phyloP scores from a whole-genome alignment of 1,139 yeast species.

The Debaryomyces coudertii region DNA sequence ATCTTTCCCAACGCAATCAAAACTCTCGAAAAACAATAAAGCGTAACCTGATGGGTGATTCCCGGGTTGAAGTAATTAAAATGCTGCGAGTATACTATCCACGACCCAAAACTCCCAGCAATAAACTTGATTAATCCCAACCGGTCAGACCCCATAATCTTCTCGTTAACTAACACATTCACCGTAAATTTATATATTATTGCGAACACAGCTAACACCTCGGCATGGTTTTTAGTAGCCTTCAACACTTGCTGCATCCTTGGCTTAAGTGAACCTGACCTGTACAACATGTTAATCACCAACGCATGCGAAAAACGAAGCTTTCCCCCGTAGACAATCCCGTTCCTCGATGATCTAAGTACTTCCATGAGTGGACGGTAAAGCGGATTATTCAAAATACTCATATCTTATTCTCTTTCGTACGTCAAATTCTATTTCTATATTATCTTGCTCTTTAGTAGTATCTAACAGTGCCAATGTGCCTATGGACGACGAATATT shows the following conservation, averaged over 20 bases:
- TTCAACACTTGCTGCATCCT: constrained; percentile 52
- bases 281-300: constrained; percentile 62
- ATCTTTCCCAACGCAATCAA: constrained; percentile 57
- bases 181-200: constrained; percentile 54
- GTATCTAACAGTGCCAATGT: background rate
- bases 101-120: constrained; percentile 69
- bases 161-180: constrained; percentile 36
- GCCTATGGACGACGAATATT: background rate
- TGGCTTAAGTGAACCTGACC: constrained; percentile 50
- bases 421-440: background rate
- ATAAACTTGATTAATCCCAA: constrained; percentile 47
- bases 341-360: constrained; percentile 49
- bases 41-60: constrained; percentile 61
- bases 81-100: constrained; percentile 66
- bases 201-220: constrained; percentile 68
- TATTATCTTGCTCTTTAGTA: background rate
- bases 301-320: constrained; percentile 74
- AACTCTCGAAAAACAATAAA: constrained; percentile 64
- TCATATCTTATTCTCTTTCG: constrained; percentile 16
- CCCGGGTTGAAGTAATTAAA: constrained; percentile 49
- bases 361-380: constrained; percentile 46
- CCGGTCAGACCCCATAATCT: constrained; percentile 38
- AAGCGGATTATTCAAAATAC: constrained; percentile 30
- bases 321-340: constrained; percentile 72
- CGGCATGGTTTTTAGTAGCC: constrained; percentile 70